Conservation (phyloP, 805 yeast species). For the Saccharomyces paradoxus region DNA sequence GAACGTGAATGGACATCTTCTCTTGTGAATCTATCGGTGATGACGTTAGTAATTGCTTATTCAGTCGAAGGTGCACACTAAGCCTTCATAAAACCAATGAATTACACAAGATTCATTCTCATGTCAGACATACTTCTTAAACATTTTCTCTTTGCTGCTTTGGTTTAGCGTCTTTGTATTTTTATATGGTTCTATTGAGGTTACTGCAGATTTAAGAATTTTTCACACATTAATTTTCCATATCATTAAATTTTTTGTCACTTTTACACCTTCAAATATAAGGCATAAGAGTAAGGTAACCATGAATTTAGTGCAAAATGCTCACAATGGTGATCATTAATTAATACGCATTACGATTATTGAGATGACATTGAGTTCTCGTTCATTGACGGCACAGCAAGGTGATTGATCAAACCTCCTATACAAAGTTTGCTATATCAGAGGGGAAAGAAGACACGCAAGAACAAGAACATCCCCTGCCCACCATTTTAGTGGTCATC, state of each 20-base stretch:
- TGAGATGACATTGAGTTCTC: not conserved
- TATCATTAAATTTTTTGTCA: not conserved
- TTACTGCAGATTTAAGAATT: not conserved
- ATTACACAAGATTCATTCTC: not conserved
- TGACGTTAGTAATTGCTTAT: not conserved
- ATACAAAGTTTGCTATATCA: not conserved
- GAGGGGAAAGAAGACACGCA: not conserved
- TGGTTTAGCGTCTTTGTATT: not conserved
- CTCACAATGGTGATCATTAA: not conserved
- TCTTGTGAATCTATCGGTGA: slow-evolving; percentile 48
- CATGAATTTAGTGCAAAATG: not conserved
- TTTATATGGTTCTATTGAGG: not conserved
- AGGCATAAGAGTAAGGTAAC: not conserved
- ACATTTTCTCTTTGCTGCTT: not conserved
- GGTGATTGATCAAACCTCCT: not conserved
- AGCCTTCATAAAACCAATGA: not conserved
- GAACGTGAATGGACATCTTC: slow-evolving; percentile 88
- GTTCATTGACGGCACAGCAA: not conserved
- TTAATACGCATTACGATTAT: not conserved
- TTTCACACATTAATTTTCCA: not conserved
- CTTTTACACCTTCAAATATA: not conserved
- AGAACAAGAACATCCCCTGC: too few relatives aligned
- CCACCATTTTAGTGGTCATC: not conserved
- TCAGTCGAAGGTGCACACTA: not conserved
- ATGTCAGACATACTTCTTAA: slow-evolving; percentile 5